phyloP scores from a whole-genome alignment of 495 filamentous ascomycete genomes.

The Penicillium subrubescens region DNA sequence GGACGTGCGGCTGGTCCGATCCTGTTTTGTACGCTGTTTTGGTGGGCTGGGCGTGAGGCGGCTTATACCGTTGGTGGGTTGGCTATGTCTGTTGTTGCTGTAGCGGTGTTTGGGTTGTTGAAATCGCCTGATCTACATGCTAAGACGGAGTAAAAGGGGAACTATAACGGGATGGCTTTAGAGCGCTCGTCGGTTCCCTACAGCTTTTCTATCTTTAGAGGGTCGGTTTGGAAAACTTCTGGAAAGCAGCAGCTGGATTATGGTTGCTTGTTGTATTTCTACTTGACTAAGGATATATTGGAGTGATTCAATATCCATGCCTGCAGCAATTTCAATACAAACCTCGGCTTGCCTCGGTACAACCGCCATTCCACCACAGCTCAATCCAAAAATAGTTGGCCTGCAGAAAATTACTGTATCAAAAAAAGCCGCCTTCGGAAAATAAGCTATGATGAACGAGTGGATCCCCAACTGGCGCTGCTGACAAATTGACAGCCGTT shows the following conservation, averaged over 20 bases:
- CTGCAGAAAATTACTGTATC: background rate
- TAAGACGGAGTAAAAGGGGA: constrained; percentile 15
- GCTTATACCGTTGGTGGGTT: constrained; percentile 80
- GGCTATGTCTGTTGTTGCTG: constrained; percentile 74
- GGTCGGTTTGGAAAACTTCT: background rate
- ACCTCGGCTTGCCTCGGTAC: background rate
- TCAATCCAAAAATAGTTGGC: background rate
- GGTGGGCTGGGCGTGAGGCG: constrained; percentile 91
- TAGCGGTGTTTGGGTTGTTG: constrained; percentile 70
- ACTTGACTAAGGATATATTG: background rate
- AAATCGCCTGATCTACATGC: constrained; percentile 40
- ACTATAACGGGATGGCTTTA: background rate
- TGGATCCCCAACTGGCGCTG: constrained; percentile 2
- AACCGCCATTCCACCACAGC: background rate
- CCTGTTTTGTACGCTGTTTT: constrained; percentile 94
- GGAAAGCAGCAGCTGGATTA: too few species aligned
- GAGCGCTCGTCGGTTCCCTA: background rate
- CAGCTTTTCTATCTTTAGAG: background rate
- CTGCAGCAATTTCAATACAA: background rate
- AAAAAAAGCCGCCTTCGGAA: background rate
- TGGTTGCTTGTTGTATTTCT: background rate
- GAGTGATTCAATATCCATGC: background rate
- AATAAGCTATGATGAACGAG: background rate
- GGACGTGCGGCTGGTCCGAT: constrained; percentile 85
- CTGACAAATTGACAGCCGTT: constrained; percentile 11